Evolutionary conservation across 495 filamentous ascomycete species (phyloP), one percentile per base, ranked within the genome.

Genomic region (Halenospora varia): DNA sequence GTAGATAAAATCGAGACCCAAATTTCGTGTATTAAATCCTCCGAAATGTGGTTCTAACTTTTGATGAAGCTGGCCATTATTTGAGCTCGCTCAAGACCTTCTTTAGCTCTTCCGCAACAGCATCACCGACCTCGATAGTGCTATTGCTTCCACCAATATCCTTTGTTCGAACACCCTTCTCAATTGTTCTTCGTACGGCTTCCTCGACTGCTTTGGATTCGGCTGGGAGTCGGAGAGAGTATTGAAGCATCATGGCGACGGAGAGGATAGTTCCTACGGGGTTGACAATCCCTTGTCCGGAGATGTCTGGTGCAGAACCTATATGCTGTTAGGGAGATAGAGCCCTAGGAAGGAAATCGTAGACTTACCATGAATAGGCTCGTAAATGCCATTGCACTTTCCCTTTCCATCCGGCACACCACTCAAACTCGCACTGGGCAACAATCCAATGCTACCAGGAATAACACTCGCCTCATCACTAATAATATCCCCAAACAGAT

Each of bases 401-500:
- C 76, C 74, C 75, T 87, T 86, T 13, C 83, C 77, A 75, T 96
- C 92, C 1, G 94, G 94, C 46, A 95, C 84, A 19, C 88, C 91
- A 49, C 84, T 87, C 70, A 98, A 74, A 71, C 87, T 92, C 6
- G 94, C 94, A 71, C 88, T 92, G 10, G 94, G 94, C 68, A 96
- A 75, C 63, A 98, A 72, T 3, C 94, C 94, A 66, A 98, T 82
- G 56, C 85, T 90, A 1, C 94, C 94, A 8, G 93, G 91, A 62
- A 98, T 97, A 25, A 96, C 94, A 69, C 88, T 93, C 8, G 94
- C 93, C 81, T 98, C 94, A 68, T 98, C 94, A 66, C 80, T 87
- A 66, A 98, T 92, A 69, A 98, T 98, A 72, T 98, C 94, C 58
- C 94, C 94, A 68, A 96, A 96, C 60, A 98, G 68, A 72, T 98